Conservation (phyloP, 495 filamentous ascomycete genomes). For the Annulohypoxylon nitens region DNA sequence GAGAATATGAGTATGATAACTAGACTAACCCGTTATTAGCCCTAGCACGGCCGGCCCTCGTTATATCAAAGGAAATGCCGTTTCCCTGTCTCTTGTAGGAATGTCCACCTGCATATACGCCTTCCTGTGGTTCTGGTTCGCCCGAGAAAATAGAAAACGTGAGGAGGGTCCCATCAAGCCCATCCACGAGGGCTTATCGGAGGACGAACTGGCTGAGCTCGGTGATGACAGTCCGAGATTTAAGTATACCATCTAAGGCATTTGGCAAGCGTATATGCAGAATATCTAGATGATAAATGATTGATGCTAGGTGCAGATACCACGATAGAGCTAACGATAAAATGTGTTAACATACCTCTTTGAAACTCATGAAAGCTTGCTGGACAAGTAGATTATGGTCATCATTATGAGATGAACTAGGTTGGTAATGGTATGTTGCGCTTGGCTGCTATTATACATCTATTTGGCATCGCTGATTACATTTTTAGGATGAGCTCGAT, state of each 20-base stretch:
- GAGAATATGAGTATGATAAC: neutral
- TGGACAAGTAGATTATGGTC: neutral
- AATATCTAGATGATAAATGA: neutral
- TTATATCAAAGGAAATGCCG: slow-evolving; percentile 67
- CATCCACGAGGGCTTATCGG: slow-evolving; percentile 67
- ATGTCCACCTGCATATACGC: slow-evolving; percentile 62
- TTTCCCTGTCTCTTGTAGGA: slow-evolving; percentile 67
- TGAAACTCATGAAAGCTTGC: neutral
- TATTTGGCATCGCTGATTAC: neutral
- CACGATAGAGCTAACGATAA: neutral
- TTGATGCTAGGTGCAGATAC: neutral
- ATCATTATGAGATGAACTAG: neutral
- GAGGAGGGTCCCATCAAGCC: slow-evolving; percentile 65
- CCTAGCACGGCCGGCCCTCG: slow-evolving; percentile 57
- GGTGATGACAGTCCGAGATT: slow-evolving; percentile 77
- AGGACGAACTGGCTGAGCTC: slow-evolving; percentile 76
- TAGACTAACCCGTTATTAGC: slow-evolving; percentile 42
- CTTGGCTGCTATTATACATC: neutral
- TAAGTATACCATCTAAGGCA: slow-evolving; percentile 65
- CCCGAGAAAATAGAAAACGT: slow-evolving; percentile 67
- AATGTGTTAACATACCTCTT: neutral
- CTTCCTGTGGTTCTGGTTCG: slow-evolving; percentile 68
- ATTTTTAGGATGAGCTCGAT: neutral
- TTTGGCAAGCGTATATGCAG: neutral
- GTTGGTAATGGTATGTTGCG: neutral